phyloP scores from a whole-genome alignment of 495 filamentous ascomycete genomes.

The Xylaria bambusicola region DNA sequence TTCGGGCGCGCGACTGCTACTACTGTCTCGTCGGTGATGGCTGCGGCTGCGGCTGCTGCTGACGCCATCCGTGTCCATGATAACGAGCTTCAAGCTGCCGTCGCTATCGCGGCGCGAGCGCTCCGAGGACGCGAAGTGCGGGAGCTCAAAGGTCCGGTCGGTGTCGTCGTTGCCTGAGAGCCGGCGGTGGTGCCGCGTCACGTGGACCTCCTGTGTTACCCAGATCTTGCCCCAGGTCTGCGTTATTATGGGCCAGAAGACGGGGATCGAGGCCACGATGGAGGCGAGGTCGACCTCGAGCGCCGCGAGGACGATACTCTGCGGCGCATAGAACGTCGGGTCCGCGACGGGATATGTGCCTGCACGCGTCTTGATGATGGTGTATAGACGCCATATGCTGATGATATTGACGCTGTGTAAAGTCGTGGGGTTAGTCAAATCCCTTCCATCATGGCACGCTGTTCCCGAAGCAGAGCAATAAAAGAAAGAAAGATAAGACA shows the following conservation, averaged over 20 bases:
- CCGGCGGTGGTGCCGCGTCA: conserved; percentile 33
- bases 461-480: too few species aligned
- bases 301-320: conserved; percentile 33
- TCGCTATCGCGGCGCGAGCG: conserved; percentile 13
- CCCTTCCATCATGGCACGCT: too few species aligned
- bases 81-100: conserved; percentile 15
- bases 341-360: conserved; percentile 32
- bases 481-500: too few species aligned
- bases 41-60: too few species aligned
- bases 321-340: conserved; percentile 34
- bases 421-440: too few species aligned
- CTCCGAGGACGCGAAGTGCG: background rate
- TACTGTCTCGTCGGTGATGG: background rate
- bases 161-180: conserved; percentile 25
- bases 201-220: conserved; percentile 33
- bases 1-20: background rate
- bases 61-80: conserved; percentile 5
- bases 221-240: conserved; percentile 29
- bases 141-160: conserved; percentile 24
- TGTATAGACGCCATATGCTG: conserved; percentile 29
- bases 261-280: conserved; percentile 39
- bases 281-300: conserved; percentile 41
- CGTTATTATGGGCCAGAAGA: conserved; percentile 34
- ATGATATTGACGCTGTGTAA: conserved; percentile 26
- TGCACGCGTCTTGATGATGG: conserved; percentile 30